Percentiles rank a stretch among this genome's conserved stretches.
These are phyloP conservation scores for Fusarium bactridioides DNA, from an alignment of 2,329 filamentous ascomycete species.

Conservation along the genomic window DNA sequence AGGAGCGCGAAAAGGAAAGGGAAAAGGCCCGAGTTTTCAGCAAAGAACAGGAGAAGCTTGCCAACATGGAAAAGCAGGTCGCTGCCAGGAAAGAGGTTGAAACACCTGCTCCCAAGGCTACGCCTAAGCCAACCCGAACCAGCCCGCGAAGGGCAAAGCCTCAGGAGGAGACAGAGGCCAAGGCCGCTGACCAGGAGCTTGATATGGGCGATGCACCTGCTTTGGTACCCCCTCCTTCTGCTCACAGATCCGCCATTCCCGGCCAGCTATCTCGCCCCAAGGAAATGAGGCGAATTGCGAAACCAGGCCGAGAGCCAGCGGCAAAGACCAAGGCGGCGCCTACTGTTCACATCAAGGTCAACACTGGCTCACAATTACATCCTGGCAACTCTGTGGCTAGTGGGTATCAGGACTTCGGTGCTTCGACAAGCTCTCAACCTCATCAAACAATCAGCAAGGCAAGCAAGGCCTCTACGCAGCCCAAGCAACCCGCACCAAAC, in stretches of 20 bases:
- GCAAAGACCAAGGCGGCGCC: constrained; percentile 70
- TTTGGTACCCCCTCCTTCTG: constrained; percentile 67
- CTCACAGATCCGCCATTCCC: constrained; percentile 59
- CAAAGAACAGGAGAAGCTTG: constrained; percentile 64
- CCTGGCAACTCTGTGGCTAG: constrained; percentile 66
- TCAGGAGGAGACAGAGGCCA: constrained; percentile 43
- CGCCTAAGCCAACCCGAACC: constrained; percentile 54
- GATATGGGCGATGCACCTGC: constrained; percentile 66
- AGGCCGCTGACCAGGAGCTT: constrained; percentile 50
- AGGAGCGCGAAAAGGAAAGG: constrained; percentile 73
- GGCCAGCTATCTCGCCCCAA: constrained; percentile 58
- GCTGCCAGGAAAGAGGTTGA: constrained; percentile 63
- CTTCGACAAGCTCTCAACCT: constrained; percentile 46
- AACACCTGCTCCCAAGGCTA: constrained; percentile 49
- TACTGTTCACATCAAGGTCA: constrained; percentile 73
- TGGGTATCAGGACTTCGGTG: constrained; percentile 58
- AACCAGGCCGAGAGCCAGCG: constrained; percentile 66
- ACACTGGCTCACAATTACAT: constrained; percentile 69
- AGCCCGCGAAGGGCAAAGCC: constrained; percentile 62
- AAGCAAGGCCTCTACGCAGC: constrained; percentile 71
- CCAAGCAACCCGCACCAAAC: constrained; percentile 63
- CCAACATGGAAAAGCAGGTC: constrained; percentile 61
- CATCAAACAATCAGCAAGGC: constrained; percentile 67
- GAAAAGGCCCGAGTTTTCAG: constrained; percentile 70
- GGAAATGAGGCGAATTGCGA: constrained; percentile 67